Percentiles rank a stretch among this genome's conserved stretches.
Evolutionary conservation across 2,329 filamentous ascomycete species (phyloP).

Genomic region (Scedosporium apiospermum): DNA sequence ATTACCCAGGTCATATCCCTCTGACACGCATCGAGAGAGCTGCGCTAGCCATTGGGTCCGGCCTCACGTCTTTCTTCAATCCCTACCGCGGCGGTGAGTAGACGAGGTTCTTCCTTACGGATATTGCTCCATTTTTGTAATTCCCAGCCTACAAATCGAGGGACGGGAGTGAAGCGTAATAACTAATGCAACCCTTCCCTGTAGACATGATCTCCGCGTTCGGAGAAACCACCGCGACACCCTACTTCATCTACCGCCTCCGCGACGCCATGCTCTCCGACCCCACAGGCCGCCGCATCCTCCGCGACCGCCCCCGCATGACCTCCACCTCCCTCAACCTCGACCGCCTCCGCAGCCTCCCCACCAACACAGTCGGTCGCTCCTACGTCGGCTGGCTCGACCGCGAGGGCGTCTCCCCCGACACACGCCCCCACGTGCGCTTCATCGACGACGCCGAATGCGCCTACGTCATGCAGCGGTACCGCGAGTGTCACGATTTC

Average conservation of each 20-base stretch:
- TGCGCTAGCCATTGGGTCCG: slow-evolving; percentile 57
- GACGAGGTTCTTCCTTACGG: background rate
- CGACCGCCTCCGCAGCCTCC: slow-evolving; percentile 60
- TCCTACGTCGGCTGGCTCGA: slow-evolving; percentile 90
- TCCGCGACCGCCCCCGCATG: slow-evolving; percentile 82
- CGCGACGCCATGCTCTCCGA: slow-evolving; percentile 82
- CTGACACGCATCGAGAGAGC: slow-evolving; percentile 69
- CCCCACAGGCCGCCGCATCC: slow-evolving; percentile 79
- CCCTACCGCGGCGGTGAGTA: slow-evolving; percentile 65
- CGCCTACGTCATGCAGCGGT: slow-evolving; percentile 97
- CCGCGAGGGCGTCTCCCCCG: slow-evolving; percentile 83
- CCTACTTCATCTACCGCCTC: slow-evolving; percentile 89
- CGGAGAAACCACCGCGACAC: slow-evolving; percentile 90
- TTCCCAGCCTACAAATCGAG: background rate
- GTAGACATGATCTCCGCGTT: slow-evolving; percentile 85
- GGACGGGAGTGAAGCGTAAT: background rate
- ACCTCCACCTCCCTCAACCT: slow-evolving; percentile 64
- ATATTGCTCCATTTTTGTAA: background rate
- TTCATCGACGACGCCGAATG: slow-evolving; percentile 95
- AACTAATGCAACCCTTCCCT: background rate
- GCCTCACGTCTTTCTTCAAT: slow-evolving; percentile 56
- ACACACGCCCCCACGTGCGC: slow-evolving; percentile 71
- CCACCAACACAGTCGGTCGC: slow-evolving; percentile 64
- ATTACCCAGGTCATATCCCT: slow-evolving; percentile 88
- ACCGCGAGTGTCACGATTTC: slow-evolving; percentile 95